A percentile compares a stretch with the other conserved stretches of the same genome.
phyloP scores from a whole-genome alignment of 768 basidiomycete genomes.

The Suillus americanus region DNA sequence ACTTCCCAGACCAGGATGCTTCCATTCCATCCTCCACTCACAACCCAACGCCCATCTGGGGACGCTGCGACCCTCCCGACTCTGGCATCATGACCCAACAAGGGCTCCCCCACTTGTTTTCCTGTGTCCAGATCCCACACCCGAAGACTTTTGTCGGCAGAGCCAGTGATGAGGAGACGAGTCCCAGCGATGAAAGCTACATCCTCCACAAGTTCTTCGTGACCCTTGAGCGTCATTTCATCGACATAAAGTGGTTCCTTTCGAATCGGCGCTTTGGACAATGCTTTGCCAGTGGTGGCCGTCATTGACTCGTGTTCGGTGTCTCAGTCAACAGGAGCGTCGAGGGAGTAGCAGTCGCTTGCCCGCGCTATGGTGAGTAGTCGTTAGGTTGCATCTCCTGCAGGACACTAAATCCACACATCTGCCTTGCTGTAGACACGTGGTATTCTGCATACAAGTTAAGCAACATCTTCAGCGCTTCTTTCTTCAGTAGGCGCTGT shows the following conservation, averaged over 20 bases:
- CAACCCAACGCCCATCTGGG: conserved; percentile 12
- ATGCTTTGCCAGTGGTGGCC: background rate
- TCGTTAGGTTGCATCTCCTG: background rate
- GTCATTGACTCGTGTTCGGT: background rate
- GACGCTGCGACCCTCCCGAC: conserved; percentile 37
- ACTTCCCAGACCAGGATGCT: background rate
- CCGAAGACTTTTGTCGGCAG: background rate
- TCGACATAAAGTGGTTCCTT: background rate
- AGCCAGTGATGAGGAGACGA: background rate
- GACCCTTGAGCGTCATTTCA: background rate
- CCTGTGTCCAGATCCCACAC: conserved; percentile 18
- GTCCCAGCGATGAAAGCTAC: background rate
- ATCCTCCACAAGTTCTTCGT: rapidly evolving
- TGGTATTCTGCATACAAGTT: background rate
- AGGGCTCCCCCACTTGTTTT: conserved; percentile 13
- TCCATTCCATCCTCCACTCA: conserved; percentile 10
- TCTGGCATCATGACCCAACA: conserved; percentile 12
- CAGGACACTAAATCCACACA: background rate
- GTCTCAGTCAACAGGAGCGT: background rate
- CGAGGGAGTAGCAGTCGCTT: background rate
- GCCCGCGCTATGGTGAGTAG: background rate
- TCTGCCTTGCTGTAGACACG: background rate
- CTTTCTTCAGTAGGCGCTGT: background rate
- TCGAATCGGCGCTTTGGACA: background rate
- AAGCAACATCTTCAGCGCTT: background rate